Percentiles rank a stretch among this genome's conserved stretches.
Evolutionary conservation across 1,284 basidiomycete genomes (phyloP).

Genomic region (Puccinia coronata): DNA sequence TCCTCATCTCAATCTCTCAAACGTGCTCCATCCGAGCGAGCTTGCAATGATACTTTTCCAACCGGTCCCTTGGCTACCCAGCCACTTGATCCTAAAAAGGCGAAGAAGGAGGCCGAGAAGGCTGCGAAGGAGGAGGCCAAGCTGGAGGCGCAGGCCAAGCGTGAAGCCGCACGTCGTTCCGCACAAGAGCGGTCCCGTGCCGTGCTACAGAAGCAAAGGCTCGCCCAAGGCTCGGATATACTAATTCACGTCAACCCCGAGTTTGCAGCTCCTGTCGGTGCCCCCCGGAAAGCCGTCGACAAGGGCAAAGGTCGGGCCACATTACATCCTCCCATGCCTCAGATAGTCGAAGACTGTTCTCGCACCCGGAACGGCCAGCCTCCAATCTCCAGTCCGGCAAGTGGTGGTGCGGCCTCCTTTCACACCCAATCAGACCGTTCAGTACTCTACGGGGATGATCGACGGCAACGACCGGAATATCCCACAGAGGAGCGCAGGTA

Average conservation of each 20-base stretch:
- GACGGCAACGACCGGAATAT: slow-evolving; percentile 16
- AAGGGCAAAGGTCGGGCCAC: slow-evolving; percentile 48
- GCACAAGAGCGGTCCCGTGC: slow-evolving; percentile 82
- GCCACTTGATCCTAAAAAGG: slow-evolving; percentile 73
- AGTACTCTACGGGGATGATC: slow-evolving; percentile 28
- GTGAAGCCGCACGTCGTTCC: slow-evolving; percentile 71
- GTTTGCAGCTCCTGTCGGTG: slow-evolving; percentile 46
- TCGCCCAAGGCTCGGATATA: slow-evolving; percentile 45
- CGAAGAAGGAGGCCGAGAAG: slow-evolving; percentile 85
- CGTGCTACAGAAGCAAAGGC: slow-evolving; percentile 82
- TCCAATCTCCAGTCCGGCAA: neutral
- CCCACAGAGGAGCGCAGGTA: slow-evolving; percentile 37
- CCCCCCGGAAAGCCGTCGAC: slow-evolving; percentile 43
- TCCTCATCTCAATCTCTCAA: slow-evolving; percentile 46
- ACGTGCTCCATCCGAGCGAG: slow-evolving; percentile 38
- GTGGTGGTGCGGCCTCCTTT: slow-evolving; percentile 2
- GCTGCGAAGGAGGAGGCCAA: slow-evolving; percentile 82
- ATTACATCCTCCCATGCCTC: slow-evolving; percentile 48
- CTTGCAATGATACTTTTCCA: slow-evolving; percentile 25
- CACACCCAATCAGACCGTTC: slow-evolving; percentile 33
- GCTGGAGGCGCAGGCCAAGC: slow-evolving; percentile 64
- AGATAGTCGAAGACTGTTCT: slow-evolving; percentile 49
- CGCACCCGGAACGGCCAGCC: slow-evolving; percentile 21
- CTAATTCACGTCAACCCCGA: slow-evolving; percentile 45
- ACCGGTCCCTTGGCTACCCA: slow-evolving; percentile 61